Evolutionary conservation across 2,329 filamentous ascomycete species (phyloP).

Genomic region (Sporothrix globosa): DNA sequence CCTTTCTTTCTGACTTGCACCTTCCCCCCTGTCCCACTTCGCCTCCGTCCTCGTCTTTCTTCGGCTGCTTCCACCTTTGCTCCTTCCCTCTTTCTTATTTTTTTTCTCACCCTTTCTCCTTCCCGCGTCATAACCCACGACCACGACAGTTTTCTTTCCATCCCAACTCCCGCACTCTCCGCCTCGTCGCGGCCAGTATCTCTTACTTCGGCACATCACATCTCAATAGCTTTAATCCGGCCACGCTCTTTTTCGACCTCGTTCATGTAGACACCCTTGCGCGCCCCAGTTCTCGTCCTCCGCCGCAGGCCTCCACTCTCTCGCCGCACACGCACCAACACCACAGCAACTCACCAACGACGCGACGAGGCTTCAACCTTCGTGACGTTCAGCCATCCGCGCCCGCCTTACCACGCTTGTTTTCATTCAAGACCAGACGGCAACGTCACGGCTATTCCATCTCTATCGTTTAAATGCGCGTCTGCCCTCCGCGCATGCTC

Average conservation of each 20-base stretch:
- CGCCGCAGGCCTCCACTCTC: slow-evolving; percentile 30
- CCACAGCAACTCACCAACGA: slow-evolving; percentile 27
- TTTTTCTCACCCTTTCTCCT: slow-evolving; percentile 2
- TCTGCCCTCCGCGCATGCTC: slow-evolving; percentile 24
- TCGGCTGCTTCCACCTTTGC: slow-evolving; percentile 23
- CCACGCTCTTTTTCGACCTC: background rate
- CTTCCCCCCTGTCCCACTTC: slow-evolving; percentile 37
- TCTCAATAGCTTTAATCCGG: background rate
- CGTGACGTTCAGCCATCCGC: slow-evolving; percentile 22
- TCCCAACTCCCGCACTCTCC: background rate
- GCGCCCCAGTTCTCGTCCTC: slow-evolving; percentile 4
- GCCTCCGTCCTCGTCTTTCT: slow-evolving; percentile 37
- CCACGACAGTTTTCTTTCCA: background rate
- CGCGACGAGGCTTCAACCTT: slow-evolving; percentile 22
- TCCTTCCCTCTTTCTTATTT: slow-evolving; percentile 19
- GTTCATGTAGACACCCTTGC: background rate
- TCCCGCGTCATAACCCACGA: slow-evolving; percentile 1
- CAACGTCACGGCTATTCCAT: background rate
- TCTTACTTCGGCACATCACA: background rate
- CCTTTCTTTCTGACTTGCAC: slow-evolving; percentile 22
- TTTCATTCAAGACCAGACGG: slow-evolving; percentile 8
- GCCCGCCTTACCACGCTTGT: background rate
- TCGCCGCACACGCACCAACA: slow-evolving; percentile 25
- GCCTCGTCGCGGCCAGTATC: slow-evolving; percentile 8
- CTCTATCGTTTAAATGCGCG: slow-evolving; percentile 24